Percentiles rank a stretch among this genome's conserved stretches.
These are phyloP conservation scores for Podospora appendiculata DNA, from an alignment of 495 filamentous ascomycete species.

Conservation along the genomic window DNA sequence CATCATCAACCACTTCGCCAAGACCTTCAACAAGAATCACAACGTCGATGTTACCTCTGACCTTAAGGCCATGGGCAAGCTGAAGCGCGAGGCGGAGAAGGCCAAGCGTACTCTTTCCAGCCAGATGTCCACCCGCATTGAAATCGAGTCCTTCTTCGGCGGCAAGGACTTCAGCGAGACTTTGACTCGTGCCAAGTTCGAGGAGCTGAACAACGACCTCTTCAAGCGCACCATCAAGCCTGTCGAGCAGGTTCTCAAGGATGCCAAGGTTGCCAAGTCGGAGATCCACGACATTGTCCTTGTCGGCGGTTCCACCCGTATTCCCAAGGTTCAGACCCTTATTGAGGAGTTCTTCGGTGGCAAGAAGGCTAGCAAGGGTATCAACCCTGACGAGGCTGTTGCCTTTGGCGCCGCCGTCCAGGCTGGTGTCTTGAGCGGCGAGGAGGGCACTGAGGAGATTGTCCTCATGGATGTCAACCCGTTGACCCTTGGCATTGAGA, in stretches of 20 bases:
- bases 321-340: slow-evolving; percentile 90
- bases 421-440: slow-evolving; percentile 88
- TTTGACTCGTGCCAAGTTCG: slow-evolving; percentile 96
- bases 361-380: slow-evolving; percentile 96
- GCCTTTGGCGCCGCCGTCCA: slow-evolving; percentile 97
- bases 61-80: slow-evolving; percentile 97
- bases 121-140: slow-evolving; percentile 95
- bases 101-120: slow-evolving; percentile 98
- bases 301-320: slow-evolving; percentile 91
- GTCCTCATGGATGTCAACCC: slow-evolving; percentile 99
- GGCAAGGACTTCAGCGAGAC: slow-evolving; percentile 99
- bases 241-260: slow-evolving; percentile 93
- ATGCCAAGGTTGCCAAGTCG: slow-evolving; percentile 82
- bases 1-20: slow-evolving; percentile 93
- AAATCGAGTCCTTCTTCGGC: slow-evolving; percentile 96
- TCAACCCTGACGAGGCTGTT: slow-evolving; percentile 97
- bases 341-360: slow-evolving; percentile 92
- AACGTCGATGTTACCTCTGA: slow-evolving; percentile 87
- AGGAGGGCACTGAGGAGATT: slow-evolving; percentile 65
- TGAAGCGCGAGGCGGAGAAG: slow-evolving; percentile 99
- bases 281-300: slow-evolving; percentile 85
- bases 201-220: slow-evolving; percentile 96
- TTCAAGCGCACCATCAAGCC: slow-evolving; percentile 99
- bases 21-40: slow-evolving; percentile 99
- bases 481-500: slow-evolving; percentile 96